A percentile compares a stretch with the other conserved stretches of the same genome.
These are phyloP conservation scores for Leptographium lundbergii DNA, from an alignment of 2,329 filamentous ascomycete species.

Conservation along the genomic window DNA sequence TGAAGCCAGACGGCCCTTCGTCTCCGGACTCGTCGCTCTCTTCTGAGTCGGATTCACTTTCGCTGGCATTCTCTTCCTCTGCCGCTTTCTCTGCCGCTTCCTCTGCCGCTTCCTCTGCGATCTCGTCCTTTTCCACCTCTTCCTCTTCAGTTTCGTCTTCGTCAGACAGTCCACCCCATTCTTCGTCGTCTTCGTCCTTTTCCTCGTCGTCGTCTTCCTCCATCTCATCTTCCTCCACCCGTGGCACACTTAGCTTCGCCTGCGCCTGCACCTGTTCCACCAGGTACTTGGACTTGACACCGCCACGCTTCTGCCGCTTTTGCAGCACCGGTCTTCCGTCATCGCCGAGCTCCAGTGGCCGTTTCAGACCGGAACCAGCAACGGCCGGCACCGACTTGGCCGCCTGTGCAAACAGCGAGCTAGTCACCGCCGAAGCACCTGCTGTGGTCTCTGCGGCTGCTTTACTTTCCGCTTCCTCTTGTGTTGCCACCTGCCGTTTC, in stretches of 20 bases:
- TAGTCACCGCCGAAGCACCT: background rate
- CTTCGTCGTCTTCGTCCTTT: constrained; percentile 14
- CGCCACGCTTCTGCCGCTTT: constrained; percentile 63
- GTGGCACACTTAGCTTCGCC: constrained; percentile 26
- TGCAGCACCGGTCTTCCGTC: constrained; percentile 71
- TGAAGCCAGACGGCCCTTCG: constrained; percentile 55
- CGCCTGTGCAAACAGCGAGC: constrained; percentile 5
- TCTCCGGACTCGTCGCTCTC: constrained; percentile 20
- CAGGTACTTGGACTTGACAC: constrained; percentile 51
- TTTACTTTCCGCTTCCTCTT: background rate
- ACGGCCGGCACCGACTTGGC: background rate
- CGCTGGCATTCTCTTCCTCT: constrained; percentile 21
- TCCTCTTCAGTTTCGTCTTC: constrained; percentile 17
- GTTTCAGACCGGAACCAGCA: constrained; percentile 71
- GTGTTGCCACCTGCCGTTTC: background rate
- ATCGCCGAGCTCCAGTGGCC: constrained; percentile 69
- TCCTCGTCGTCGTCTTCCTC: constrained; percentile 19
- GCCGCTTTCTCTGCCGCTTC: constrained; percentile 14
- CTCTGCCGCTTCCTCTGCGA: constrained; percentile 13
- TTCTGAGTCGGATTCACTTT: constrained; percentile 18
- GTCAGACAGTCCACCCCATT: constrained; percentile 5
- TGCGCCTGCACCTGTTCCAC: constrained; percentile 63
- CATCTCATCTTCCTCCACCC: constrained; percentile 14
- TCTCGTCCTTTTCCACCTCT: constrained; percentile 10
- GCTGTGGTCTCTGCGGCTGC: background rate